Evolutionary conservation across 73 alveolate genomes (phyloP).

Genomic region (Tetrahymena malaccensis): DNA sequence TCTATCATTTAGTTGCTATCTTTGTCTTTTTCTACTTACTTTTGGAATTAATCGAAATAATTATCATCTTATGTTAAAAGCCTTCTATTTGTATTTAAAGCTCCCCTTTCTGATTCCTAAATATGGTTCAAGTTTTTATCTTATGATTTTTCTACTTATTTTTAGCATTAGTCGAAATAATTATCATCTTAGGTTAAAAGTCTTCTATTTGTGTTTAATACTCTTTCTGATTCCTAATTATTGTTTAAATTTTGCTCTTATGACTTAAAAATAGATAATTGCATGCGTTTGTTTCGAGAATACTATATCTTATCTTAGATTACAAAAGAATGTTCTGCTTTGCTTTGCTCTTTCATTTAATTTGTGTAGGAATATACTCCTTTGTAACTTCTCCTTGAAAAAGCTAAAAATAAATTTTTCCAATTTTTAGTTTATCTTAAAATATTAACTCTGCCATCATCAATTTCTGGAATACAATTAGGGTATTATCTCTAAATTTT

Average conservation of each 20-base stretch:
- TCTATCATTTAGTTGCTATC: background rate
- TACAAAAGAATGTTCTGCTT: background rate
- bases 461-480: background rate
- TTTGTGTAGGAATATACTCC: background rate
- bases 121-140: background rate
- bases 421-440: background rate
- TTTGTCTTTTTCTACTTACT: too few species aligned
- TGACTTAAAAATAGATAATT: background rate
- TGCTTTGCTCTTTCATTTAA: background rate
- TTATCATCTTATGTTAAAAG: background rate
- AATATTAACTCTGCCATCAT: background rate
- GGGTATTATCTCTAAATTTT: background rate
- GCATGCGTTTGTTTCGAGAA: background rate
- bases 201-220: background rate
- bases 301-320: background rate
- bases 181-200: background rate
- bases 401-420: background rate
- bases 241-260: background rate
- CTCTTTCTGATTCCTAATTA: background rate
- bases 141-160: too few species aligned
- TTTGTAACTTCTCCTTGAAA: background rate
- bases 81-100: background rate
- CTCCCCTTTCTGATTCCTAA: background rate
- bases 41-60: background rate
- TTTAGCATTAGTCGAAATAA: too few species aligned